phyloP scores from a whole-genome alignment of 2,329 filamentous ascomycete genomes.

The Hirsutella minnesotensis region DNA sequence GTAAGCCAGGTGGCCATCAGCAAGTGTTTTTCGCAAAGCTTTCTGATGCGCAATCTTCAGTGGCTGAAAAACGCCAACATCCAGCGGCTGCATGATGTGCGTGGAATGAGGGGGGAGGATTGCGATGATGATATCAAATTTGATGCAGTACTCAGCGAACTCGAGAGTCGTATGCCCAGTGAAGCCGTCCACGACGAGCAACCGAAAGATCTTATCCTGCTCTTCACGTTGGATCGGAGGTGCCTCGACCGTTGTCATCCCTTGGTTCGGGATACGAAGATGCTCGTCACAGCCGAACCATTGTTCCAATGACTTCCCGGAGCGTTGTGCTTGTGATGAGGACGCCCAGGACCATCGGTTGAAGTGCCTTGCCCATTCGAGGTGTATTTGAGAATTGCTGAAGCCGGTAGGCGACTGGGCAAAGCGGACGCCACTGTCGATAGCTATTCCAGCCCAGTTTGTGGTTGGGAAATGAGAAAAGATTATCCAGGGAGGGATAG shows the following conservation, averaged over 20 bases:
- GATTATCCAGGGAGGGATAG: background rate
- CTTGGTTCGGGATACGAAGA: no score
- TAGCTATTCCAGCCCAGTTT: background rate
- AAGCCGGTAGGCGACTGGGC: background rate
- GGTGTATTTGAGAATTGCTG: background rate
- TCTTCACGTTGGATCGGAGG: no score
- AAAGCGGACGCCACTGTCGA: background rate
- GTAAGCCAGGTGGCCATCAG: no score
- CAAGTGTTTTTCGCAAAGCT: no score
- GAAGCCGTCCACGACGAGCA: constrained; percentile 1
- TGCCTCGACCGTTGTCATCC: no score
- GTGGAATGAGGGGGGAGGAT: constrained; percentile 1
- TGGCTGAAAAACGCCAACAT: no score
- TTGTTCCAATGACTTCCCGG: no score
- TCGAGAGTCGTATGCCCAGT: background rate
- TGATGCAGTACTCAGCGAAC: constrained; percentile 2
- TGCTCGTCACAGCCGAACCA: no score
- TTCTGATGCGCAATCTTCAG: no score
- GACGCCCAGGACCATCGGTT: background rate
- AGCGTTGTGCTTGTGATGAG: no score
- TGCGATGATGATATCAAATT: constrained; percentile 1
- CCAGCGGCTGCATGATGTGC: constrained; percentile 3
- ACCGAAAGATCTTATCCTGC: background rate
- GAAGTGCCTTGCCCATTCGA: background rate
- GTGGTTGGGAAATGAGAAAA: background rate